A percentile compares a stretch with the other conserved stretches of the same genome.
Conservation (phyloP, 2,329 filamentous ascomycete species). For the Fusarium subglutinans region DNA sequence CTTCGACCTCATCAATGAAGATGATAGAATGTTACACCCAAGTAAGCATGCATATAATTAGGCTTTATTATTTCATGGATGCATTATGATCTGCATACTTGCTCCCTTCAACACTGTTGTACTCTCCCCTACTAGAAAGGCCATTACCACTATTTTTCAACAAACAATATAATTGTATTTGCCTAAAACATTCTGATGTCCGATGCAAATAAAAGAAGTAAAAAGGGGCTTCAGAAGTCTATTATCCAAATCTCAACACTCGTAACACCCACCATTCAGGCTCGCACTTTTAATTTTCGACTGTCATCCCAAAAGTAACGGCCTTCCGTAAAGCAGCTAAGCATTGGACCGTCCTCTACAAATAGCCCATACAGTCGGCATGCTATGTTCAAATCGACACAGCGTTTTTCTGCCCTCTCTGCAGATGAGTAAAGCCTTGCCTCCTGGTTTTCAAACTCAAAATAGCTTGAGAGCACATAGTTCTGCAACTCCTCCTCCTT, state of each 20-base stretch:
- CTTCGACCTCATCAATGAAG: not conserved
- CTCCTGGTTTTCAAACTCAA: rapidly evolving
- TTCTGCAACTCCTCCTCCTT: not conserved
- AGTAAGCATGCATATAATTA: rapidly evolving
- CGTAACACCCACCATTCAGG: not conserved
- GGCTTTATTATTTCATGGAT: not conserved
- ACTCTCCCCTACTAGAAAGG: not conserved
- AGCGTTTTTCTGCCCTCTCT: not conserved
- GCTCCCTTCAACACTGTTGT: not conserved
- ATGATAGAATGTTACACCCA: not conserved
- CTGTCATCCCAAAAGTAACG: not conserved
- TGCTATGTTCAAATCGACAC: too few relatives aligned
- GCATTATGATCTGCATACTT: not conserved
- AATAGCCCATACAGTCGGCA: too few relatives aligned
- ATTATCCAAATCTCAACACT: not conserved
- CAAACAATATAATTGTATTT: not conserved
- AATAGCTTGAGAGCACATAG: not conserved
- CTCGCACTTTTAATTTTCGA: not conserved
- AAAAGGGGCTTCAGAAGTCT: not conserved
- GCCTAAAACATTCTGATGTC: not conserved
- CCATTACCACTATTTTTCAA: rapidly evolving
- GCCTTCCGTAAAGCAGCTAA: too few relatives aligned
- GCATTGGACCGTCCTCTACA: too few relatives aligned
- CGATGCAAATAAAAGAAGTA: not conserved
- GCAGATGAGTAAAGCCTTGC: not conserved